Conservation (phyloP, 1,284 basidiomycete species). For the Marasmius sp. region DNA sequence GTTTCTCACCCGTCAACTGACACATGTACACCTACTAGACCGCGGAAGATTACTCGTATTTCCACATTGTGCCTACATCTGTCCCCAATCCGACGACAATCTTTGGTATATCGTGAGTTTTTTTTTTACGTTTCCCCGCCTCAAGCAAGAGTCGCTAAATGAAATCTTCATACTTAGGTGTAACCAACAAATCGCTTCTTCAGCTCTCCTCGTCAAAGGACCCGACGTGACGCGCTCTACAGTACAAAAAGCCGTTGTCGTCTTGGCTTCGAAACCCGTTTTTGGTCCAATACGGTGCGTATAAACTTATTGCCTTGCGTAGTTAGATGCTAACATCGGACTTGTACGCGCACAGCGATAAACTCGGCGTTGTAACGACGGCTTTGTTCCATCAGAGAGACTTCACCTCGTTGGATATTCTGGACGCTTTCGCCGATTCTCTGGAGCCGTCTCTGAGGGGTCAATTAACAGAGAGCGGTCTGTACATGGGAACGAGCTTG, state of each 20-base stretch:
- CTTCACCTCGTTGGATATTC: constrained; percentile 80
- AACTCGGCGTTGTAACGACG: constrained; percentile 93
- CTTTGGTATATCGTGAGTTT: constrained; percentile 91
- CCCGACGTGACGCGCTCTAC: constrained; percentile 92
- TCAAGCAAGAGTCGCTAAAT: constrained; percentile 9
- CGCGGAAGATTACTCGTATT: constrained; percentile 96
- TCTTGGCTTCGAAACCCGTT: constrained; percentile 86
- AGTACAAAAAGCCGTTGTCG: constrained; percentile 97
- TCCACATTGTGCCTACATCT: constrained; percentile 73
- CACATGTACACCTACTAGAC: constrained; percentile 47
- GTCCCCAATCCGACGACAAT: constrained; percentile 76
- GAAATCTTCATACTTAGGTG: constrained; percentile 58
- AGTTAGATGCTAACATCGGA: too few species aligned
- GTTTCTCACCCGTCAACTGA: constrained; percentile 10
- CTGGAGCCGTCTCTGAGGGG: constrained; percentile 67
- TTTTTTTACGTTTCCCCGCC: too few species aligned
- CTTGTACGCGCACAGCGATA: constrained; percentile 60
- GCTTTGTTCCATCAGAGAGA: constrained; percentile 88
- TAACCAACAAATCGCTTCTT: constrained; percentile 91
- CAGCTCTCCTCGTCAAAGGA: constrained; percentile 78
- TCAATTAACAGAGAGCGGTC: constrained; percentile 75
- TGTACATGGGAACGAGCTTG: constrained; percentile 82
- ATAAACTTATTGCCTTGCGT: too few species aligned
- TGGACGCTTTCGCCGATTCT: constrained; percentile 80
- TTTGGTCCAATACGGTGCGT: constrained; percentile 89